Percentiles rank a stretch among this genome's conserved stretches.
Conservation (phyloP, 306 rosid species). For the Ziziphus jujuba region DNA sequence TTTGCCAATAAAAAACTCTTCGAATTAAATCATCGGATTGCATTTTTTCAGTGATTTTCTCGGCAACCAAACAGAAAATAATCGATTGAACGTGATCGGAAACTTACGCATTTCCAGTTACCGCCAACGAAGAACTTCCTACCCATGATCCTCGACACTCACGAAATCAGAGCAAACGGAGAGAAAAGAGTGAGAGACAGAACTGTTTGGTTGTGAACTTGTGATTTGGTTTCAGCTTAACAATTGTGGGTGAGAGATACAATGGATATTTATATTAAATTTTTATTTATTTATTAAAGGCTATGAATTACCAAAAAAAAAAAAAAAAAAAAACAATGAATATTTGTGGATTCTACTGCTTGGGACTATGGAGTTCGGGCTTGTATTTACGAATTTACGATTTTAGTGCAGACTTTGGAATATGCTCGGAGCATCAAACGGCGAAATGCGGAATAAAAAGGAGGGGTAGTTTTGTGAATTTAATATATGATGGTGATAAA, state of each 20-base stretch:
- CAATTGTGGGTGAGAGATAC: neutral
- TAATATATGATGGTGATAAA: too few species aligned
- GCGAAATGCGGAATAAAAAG: rapidly evolving
- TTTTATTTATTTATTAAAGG: too few species aligned
- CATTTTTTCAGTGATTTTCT: neutral
- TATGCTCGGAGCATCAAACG: slow-evolving; percentile 18
- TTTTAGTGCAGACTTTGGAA: slow-evolving; percentile 6
- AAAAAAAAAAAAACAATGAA: neutral
- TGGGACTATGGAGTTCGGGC: neutral
- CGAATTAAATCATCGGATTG: neutral
- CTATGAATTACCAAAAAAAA: too few species aligned
- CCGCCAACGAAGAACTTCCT: slow-evolving; percentile 58
- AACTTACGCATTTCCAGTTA: slow-evolving; percentile 60
- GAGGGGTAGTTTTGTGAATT: slow-evolving; percentile 5
- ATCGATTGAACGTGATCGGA: neutral
- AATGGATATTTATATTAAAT: neutral
- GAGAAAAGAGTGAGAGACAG: neutral
- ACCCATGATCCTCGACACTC: slow-evolving; percentile 31
- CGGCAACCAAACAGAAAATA: slow-evolving; percentile 1
- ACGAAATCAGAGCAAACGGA: slow-evolving; percentile 12
- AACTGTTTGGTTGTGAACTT: neutral
- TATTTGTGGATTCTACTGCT: neutral
- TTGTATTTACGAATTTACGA: neutral
- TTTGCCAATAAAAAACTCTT: neutral
- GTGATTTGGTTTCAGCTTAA: slow-evolving; percentile 2